Evolutionary conservation across 148 eudicot species (phyloP).

Genomic region (Rhododendron ovatum): DNA sequence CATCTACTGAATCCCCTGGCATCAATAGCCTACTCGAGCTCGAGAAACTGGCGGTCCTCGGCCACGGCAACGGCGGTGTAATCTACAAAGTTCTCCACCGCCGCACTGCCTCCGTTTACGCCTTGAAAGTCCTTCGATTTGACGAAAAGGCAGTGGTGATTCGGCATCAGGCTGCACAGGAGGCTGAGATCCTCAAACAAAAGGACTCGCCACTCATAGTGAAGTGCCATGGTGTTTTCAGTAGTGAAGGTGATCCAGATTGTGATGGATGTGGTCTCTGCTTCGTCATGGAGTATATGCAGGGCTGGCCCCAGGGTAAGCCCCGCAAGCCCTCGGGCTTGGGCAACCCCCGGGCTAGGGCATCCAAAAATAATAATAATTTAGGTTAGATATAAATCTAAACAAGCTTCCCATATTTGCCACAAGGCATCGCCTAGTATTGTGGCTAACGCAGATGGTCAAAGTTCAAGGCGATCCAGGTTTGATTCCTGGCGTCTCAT

Average conservation of each 20-base stretch:
- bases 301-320: too few species aligned
- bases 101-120: not conserved
- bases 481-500: too few species aligned
- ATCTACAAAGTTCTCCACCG: conserved; percentile 26
- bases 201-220: conserved; percentile 19
- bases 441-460: too few species aligned
- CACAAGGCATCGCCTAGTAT: too few species aligned
- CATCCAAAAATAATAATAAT: too few species aligned
- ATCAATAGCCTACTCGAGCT: conserved; percentile 9
- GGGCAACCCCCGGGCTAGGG: too few species aligned
- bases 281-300: conserved; percentile 25
- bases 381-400: too few species aligned
- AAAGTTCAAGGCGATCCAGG: too few species aligned
- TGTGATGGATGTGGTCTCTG: conserved; percentile 9
- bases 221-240: conserved; percentile 20
- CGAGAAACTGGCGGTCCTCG: conserved; percentile 25
- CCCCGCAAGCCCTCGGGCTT: too few species aligned
- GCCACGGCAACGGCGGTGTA: conserved; percentile 23
- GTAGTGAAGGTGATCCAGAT: not conserved
- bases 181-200: conserved; percentile 20
- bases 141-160: not conserved
- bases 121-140: conserved; percentile 22
- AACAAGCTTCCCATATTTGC: too few species aligned
- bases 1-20: conserved; percentile 1
- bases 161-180: conserved; percentile 11